phyloP scores from a whole-genome alignment of 2,329 filamentous ascomycete genomes.

The Arthrobotrys musiformis region DNA sequence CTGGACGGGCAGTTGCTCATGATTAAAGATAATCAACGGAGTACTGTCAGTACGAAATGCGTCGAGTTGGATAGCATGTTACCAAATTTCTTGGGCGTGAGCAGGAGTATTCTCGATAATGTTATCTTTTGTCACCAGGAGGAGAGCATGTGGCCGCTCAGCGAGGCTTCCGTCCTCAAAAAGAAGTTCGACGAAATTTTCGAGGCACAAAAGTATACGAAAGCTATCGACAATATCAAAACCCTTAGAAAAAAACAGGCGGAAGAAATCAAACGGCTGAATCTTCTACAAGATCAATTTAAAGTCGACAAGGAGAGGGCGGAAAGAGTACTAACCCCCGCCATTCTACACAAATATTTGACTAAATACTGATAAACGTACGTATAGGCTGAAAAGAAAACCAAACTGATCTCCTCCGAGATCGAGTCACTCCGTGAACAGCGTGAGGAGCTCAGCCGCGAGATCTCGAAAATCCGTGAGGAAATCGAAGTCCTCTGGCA shows the following conservation, averaged over 20 bases:
- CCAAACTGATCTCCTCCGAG: slow-evolving; percentile 38
- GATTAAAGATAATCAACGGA: slow-evolving; percentile 80
- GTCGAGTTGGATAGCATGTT: slow-evolving; percentile 85
- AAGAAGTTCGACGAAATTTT: slow-evolving; percentile 98
- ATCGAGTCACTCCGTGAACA: slow-evolving; percentile 47
- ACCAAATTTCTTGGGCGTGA: slow-evolving; percentile 87
- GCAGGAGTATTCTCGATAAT: slow-evolving; percentile 86
- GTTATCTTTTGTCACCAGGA: slow-evolving; percentile 99
- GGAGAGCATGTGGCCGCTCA: slow-evolving; percentile 96
- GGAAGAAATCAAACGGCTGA: slow-evolving; percentile 77
- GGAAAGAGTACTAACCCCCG: slow-evolving; percentile 67
- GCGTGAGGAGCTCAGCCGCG: slow-evolving; percentile 38
- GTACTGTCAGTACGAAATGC: slow-evolving; percentile 80
- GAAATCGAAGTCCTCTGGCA: slow-evolving; percentile 35
- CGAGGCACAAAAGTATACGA: slow-evolving; percentile 95
- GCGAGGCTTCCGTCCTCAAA: slow-evolving; percentile 84
- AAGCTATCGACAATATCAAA: slow-evolving; percentile 96
- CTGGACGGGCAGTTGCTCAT: slow-evolving; percentile 82
- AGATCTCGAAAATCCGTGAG: slow-evolving; percentile 34
- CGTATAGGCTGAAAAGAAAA: slow-evolving; percentile 36
- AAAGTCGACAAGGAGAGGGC: slow-evolving; percentile 87
- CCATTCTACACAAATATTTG: background rate
- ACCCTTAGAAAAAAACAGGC: slow-evolving; percentile 83
- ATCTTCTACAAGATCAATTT: slow-evolving; percentile 78
- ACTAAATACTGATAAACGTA: background rate